These are phyloP conservation scores for Combretum micranthum DNA, from an alignment of 345 rosid genomes.

Conservation along the genomic window DNA sequence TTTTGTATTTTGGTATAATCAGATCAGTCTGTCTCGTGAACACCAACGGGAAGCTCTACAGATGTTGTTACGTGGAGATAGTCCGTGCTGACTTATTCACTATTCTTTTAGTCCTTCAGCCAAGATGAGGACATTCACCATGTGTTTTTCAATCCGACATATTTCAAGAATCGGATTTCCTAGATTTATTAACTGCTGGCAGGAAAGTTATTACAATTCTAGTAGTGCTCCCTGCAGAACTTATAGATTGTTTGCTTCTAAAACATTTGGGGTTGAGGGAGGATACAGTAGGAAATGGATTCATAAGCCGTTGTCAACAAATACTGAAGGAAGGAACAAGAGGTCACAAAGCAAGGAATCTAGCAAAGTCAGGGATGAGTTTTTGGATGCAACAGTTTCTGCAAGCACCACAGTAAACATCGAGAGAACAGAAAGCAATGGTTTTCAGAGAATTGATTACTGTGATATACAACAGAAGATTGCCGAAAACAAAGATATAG, in stretches of 20 bases:
- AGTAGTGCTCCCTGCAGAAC: slow-evolving; percentile 15
- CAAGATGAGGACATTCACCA: slow-evolving; percentile 35
- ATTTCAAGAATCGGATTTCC: slow-evolving; percentile 47
- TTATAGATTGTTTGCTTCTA: slow-evolving; percentile 30
- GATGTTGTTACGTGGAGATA: neutral
- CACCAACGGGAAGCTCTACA: neutral
- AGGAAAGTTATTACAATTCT: slow-evolving; percentile 31
- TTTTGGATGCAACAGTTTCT: slow-evolving; percentile 39
- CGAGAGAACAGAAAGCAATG: slow-evolving; percentile 27
- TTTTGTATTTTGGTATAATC: too few species aligned
- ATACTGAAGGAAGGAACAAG: slow-evolving; percentile 28
- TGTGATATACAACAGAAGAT: slow-evolving; percentile 42
- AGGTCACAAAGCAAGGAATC: slow-evolving; percentile 22
- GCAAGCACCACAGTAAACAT: slow-evolving; percentile 27
- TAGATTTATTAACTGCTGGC: slow-evolving; percentile 38
- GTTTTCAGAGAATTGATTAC: slow-evolving; percentile 27
- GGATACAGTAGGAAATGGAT: slow-evolving; percentile 50
- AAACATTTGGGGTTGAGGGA: slow-evolving; percentile 41
- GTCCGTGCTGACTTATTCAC: slow-evolving; percentile 9
- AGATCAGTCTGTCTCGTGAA: too few species aligned
- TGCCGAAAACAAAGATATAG: slow-evolving; percentile 42
- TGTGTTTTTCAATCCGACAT: slow-evolving; percentile 63
- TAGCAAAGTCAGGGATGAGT: slow-evolving; percentile 25
- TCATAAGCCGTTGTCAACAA: slow-evolving; percentile 45
- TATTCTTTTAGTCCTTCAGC: slow-evolving; percentile 14